These are phyloP conservation scores for Ceratobasidium sp. DNA, from an alignment of 1,284 basidiomycete genomes.

Conservation along the genomic window DNA sequence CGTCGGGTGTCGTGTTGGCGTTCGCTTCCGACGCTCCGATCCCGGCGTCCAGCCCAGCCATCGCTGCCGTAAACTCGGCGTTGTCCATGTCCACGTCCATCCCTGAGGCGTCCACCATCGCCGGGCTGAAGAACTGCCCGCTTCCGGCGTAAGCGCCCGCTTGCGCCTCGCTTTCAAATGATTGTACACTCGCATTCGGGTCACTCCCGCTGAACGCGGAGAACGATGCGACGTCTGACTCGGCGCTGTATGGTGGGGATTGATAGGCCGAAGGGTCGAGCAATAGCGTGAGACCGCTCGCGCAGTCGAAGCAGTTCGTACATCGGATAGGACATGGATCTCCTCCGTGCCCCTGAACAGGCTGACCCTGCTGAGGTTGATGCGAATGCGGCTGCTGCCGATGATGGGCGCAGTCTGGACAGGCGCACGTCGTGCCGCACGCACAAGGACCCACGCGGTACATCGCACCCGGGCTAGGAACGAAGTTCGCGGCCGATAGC, in stretches of 20 bases:
- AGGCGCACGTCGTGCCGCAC: conserved; percentile 76
- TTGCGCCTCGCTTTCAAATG: conserved; percentile 22
- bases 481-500: conserved; percentile 54
- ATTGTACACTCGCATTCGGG: conserved; percentile 24
- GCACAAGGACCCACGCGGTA: conserved; percentile 64
- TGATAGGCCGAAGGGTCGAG: conserved; percentile 17
- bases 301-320: conserved; percentile 34
- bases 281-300: conserved; percentile 37
- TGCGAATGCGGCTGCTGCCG: conserved; percentile 54
- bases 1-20: conserved; percentile 11
- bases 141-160: conserved; percentile 15
- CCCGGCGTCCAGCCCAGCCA: conserved; percentile 35
- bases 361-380: conserved; percentile 3
- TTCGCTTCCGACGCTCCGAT: conserved; percentile 1
- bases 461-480: conserved; percentile 31
- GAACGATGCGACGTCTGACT: conserved; percentile 4
- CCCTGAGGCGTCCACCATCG: conserved; percentile 18
- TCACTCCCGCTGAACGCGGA: conserved; percentile 9
- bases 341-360: conserved; percentile 37
- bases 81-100: conserved; percentile 43
- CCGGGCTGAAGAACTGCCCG: conserved; percentile 6
- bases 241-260: conserved; percentile 10
- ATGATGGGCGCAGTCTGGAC: conserved; percentile 78
- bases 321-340: conserved; percentile 36
- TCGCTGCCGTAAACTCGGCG: conserved; percentile 39